A percentile compares a stretch with the other conserved stretches of the same genome.
Evolutionary conservation across 2,329 filamentous ascomycete genomes (phyloP).

Genomic region (Trichoderma semiorbis): DNA sequence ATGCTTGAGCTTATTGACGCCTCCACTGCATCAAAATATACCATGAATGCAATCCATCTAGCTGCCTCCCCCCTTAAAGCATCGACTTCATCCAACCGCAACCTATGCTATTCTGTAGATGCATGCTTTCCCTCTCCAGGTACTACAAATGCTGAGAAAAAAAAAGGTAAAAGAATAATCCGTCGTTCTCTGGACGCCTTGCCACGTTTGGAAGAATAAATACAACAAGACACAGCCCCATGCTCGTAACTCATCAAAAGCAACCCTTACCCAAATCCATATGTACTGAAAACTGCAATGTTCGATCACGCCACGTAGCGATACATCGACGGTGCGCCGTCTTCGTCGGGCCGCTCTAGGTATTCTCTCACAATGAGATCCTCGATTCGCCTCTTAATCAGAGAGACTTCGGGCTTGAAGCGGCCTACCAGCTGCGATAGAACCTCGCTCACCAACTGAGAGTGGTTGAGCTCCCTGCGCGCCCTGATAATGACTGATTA

Average conservation of each 20-base stretch:
- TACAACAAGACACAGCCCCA: not conserved
- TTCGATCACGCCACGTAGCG: slow-evolving; percentile 62
- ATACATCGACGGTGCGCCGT: slow-evolving; percentile 62
- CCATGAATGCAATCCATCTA: not conserved
- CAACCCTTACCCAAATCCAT: not conserved
- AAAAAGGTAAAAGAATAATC: not conserved
- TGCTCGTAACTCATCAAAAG: slow-evolving; percentile 1
- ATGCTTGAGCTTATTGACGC: not conserved
- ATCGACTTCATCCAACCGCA: not conserved
- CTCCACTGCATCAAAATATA: not conserved
- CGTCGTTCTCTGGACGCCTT: slow-evolving; percentile 16
- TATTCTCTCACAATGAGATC: slow-evolving; percentile 75
- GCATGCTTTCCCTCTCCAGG: not conserved
- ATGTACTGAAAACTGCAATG: not conserved
- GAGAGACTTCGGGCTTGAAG: slow-evolving; percentile 71
- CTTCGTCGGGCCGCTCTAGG: slow-evolving; percentile 66
- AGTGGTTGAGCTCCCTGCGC: slow-evolving; percentile 68
- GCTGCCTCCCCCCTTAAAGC: not conserved
- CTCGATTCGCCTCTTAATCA: slow-evolving; percentile 81
- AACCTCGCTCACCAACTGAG: slow-evolving; percentile 67
- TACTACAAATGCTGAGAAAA: not conserved
- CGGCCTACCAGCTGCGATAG: slow-evolving; percentile 64
- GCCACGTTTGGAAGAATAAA: slow-evolving; percentile 4
- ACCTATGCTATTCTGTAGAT: not conserved
- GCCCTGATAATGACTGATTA: slow-evolving; percentile 49